Evolutionary conservation across 1,139 yeast genomes (phyloP).

Genomic region (Lodderomyces orthopsilosis): DNA sequence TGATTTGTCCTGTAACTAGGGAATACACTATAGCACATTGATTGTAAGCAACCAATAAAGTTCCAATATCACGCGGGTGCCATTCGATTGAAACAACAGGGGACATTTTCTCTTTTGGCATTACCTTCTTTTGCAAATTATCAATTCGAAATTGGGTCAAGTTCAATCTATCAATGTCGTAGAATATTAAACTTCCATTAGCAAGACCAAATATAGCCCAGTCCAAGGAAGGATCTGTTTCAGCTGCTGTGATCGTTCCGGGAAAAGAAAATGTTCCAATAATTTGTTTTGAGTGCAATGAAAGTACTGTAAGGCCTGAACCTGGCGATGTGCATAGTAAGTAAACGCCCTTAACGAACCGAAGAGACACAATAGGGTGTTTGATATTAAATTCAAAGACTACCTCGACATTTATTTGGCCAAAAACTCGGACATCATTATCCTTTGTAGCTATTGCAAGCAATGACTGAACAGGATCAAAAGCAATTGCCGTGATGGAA

Average conservation of each 20-base stretch:
- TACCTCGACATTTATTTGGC: constrained; percentile 80
- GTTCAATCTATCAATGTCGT: constrained; percentile 76
- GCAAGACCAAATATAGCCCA: constrained; percentile 80
- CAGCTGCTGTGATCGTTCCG: constrained; percentile 64
- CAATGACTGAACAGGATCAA: constrained; percentile 85
- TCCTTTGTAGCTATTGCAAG: constrained; percentile 74
- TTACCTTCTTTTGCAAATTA: constrained; percentile 62
- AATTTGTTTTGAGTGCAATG: constrained; percentile 61
- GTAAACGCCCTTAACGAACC: constrained; percentile 78
- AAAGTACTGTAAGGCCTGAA: constrained; percentile 59
- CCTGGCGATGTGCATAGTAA: constrained; percentile 55
- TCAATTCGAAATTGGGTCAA: constrained; percentile 67
- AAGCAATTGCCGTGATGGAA: constrained; percentile 62
- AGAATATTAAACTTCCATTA: constrained; percentile 73
- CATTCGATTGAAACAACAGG: constrained; percentile 68
- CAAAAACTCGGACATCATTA: constrained; percentile 75
- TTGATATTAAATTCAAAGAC: constrained; percentile 54
- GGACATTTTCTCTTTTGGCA: constrained; percentile 50
- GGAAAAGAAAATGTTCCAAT: constrained; percentile 57
- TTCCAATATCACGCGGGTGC: constrained; percentile 89
- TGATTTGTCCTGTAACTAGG: constrained; percentile 56
- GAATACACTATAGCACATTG: constrained; percentile 71
- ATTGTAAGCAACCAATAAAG: constrained; percentile 68
- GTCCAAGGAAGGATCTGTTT: constrained; percentile 82
- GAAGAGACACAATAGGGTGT: constrained; percentile 52